phyloP scores from a whole-genome alignment of 768 basidiomycete species.

The Mycena amicta region DNA sequence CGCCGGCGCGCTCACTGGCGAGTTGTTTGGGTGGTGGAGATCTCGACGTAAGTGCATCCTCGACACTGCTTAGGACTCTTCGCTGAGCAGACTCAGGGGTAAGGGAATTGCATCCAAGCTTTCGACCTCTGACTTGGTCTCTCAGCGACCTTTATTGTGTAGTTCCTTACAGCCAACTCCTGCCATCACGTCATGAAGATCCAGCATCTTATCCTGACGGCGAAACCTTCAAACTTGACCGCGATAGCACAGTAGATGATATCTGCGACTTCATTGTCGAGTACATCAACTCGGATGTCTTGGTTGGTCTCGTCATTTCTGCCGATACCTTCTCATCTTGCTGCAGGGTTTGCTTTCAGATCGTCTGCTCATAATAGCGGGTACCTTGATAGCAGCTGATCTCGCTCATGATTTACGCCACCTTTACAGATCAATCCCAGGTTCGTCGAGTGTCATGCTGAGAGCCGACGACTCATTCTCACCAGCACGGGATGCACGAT shows the following conservation, averaged over 20 bases:
- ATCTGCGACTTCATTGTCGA: conserved; percentile 82
- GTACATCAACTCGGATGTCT: conserved; percentile 80
- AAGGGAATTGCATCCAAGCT: too few relatives aligned
- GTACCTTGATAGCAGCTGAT: conserved; percentile 39
- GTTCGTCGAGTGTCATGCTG: conserved; percentile 33
- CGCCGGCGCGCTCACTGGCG: conserved; percentile 61
- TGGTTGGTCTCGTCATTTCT: conserved; percentile 47
- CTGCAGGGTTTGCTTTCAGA: conserved; percentile 68
- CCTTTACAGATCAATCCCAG: conserved; percentile 66
- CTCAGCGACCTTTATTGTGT: conserved; percentile 72
- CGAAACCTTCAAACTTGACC: conserved; percentile 40
- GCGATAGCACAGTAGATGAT: conserved; percentile 63
- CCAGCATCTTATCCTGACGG: conserved; percentile 55
- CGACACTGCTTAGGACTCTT: too few relatives aligned
- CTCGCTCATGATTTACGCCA: too few relatives aligned
- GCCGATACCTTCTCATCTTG: conserved; percentile 2
- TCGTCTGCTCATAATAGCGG: conserved; percentile 70
- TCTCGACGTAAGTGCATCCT: conserved; percentile 52
- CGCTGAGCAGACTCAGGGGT: too few relatives aligned
- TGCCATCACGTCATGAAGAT: conserved; percentile 52
- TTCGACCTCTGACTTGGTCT: neutral
- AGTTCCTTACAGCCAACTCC: conserved; percentile 53
- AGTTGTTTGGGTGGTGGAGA: conserved; percentile 77
- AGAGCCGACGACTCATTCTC: conserved; percentile 4
- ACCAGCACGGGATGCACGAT: conserved; percentile 64